Evolutionary conservation across 129 eudicot genomes (phyloP), one percentile per base, ranked within the genome.

Genomic region (Artemisia argyi): DNA sequence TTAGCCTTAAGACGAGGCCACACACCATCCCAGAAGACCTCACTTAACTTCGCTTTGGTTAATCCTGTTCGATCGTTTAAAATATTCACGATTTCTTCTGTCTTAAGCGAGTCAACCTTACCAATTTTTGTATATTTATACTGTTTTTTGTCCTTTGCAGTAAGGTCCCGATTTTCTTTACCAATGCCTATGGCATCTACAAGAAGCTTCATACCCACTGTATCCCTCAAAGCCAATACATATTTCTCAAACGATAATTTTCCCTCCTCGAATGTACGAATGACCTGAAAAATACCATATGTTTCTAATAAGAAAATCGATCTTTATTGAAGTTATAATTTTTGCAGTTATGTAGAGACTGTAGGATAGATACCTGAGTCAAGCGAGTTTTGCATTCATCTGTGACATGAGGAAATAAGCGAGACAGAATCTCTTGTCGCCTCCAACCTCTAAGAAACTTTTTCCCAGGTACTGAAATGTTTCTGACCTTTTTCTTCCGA

Each of bases 1-100:
- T 59, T 82, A 11, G 85, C 89, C 44, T 77, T 69, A 30, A 87
- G 79, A 32, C 87, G 93, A 46, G 93, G 93, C 93, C 89, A 87
- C 28, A 84, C 87, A 14, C 83, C 87, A 56, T 82, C 87, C 90
- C 90, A 82, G 42, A 85, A 85, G 28, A 85, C 70, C 26, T 85
- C 87, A 19, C 52, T 66, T 18, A 85, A 71, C 39, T 77, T 75
- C n/a, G 82, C 74, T 73, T 82, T 85, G 68, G 85, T 85, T 17
- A 85, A 69, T n/a, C 90, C 80, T 30, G 73, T 64, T 22, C 74
- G 79, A 24, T 85, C 83, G 1, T 83, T 85, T 46, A 85, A 72
- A 53, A 65, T 72, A 35, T 69, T 79, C 26, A 79, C 68, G 8
- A 82, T 79, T 72, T 85, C 85, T 8, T 74, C 59, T 17, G 61